Conservation (phyloP, 2,329 filamentous ascomycete genomes). For the Triangularia setosa region DNA sequence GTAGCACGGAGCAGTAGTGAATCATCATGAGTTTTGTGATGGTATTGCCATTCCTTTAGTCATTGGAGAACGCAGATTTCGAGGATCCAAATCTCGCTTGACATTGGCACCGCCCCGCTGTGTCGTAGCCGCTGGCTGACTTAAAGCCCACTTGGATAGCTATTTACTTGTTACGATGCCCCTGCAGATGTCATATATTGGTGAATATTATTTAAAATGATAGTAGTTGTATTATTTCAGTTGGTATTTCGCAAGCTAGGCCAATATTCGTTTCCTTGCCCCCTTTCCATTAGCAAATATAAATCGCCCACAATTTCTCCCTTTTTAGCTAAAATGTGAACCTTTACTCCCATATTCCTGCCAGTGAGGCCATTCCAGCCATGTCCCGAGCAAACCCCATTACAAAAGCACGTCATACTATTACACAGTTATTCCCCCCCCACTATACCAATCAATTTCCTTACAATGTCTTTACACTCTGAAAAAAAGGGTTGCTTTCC, state of each 20-base stretch:
- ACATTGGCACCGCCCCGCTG: too few species aligned
- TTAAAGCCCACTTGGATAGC: too few species aligned
- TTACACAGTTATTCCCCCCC: background rate
- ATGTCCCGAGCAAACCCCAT: background rate
- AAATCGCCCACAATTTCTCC: background rate
- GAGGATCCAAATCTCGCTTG: too few species aligned
- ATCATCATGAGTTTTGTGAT: too few species aligned
- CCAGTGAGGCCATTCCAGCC: background rate
- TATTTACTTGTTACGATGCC: too few species aligned
- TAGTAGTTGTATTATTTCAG: background rate
- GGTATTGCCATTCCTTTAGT: too few species aligned
- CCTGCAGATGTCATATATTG: too few species aligned
- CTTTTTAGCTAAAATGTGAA: background rate
- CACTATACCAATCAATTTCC: background rate
- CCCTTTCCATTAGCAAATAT: background rate
- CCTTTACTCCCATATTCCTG: background rate
- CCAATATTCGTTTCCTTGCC: background rate
- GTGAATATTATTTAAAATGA: too few species aligned
- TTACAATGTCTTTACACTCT: constrained; percentile 55
- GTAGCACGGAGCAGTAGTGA: too few species aligned
- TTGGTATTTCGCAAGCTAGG: background rate
- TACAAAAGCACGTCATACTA: background rate
- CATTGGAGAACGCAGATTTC: too few species aligned
- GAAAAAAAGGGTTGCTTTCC: constrained; percentile 65
- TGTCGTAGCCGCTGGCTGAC: too few species aligned